phyloP scores from a whole-genome alignment of 1,284 basidiomycete genomes.

The Volvariella surrecta region DNA sequence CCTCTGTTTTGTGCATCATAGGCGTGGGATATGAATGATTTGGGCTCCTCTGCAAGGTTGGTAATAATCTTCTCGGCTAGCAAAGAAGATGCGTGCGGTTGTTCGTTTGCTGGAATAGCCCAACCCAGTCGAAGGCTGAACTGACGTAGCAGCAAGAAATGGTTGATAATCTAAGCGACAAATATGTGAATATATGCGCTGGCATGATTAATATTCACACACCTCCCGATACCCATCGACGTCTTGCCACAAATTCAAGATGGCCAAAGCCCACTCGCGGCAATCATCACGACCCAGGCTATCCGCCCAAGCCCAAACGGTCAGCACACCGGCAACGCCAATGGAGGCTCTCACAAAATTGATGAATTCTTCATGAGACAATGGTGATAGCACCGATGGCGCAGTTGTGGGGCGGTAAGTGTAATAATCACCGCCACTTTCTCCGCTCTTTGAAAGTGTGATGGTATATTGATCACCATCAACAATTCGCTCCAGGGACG shows the following conservation, averaged over 20 bases:
- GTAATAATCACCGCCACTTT: conserved; percentile 13
- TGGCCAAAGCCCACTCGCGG: conserved; percentile 50
- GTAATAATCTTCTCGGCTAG: conserved; percentile 61
- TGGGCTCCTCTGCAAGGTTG: conserved; percentile 51
- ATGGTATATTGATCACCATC: too few relatives aligned
- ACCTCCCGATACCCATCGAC: conserved; percentile 59
- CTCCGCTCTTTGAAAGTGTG: too few relatives aligned
- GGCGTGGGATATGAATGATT: conserved; percentile 47
- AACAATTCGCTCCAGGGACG: not conserved
- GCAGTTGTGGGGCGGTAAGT: not conserved
- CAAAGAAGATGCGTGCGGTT: conserved; percentile 51
- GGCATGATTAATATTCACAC: conserved; percentile 9
- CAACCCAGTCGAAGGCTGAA: conserved; percentile 55
- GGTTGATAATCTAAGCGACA: conserved; percentile 49
- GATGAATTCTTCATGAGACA: conserved; percentile 52
- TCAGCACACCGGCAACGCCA: conserved; percentile 59
- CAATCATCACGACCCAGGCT: conserved; percentile 58
- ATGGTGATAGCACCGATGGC: too few relatives aligned
- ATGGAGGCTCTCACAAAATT: conserved; percentile 55
- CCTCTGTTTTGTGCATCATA: not conserved
- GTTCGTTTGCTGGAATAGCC: conserved; percentile 47
- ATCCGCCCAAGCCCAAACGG: conserved; percentile 74
- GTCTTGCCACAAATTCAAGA: conserved; percentile 64
- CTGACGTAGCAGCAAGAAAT: conserved; percentile 54
- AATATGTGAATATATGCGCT: conserved; percentile 3